A percentile compares a stretch with the other conserved stretches of the same genome.
phyloP scores from a whole-genome alignment of 768 basidiomycete genomes.

The Lentinus tigrinus region DNA sequence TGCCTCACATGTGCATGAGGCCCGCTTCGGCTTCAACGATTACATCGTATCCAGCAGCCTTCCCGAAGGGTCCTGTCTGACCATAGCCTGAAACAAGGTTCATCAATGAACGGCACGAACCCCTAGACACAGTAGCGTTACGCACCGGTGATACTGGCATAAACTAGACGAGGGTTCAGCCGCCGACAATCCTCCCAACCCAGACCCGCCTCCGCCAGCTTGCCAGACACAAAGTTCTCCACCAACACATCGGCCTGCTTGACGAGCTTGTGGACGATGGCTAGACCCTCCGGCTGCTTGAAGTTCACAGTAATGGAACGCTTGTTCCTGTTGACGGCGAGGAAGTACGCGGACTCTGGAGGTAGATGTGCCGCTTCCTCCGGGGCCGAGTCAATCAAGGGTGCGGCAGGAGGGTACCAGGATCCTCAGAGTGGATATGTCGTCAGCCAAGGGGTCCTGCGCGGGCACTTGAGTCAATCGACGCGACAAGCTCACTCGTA shows the following conservation, averaged over 20 bases:
- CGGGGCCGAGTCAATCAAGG: slow-evolving; percentile 42
- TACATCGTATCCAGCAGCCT: slow-evolving; percentile 87
- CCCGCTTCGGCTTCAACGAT: slow-evolving; percentile 80
- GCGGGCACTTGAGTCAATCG: slow-evolving; percentile 8
- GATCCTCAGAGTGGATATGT: slow-evolving; percentile 42
- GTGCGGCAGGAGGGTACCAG: slow-evolving; percentile 59
- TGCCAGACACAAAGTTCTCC: slow-evolving; percentile 86
- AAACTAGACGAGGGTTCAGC: slow-evolving; percentile 80
- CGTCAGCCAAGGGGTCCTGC: slow-evolving; percentile 13
- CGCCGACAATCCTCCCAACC: slow-evolving; percentile 80
- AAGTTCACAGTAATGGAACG: slow-evolving; percentile 88
- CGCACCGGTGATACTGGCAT: slow-evolving; percentile 85
- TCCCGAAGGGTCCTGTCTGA: slow-evolving; percentile 86
- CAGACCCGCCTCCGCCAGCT: slow-evolving; percentile 80
- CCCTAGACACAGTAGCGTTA: slow-evolving; percentile 15
- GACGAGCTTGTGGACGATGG: slow-evolving; percentile 71
- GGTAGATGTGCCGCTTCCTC: slow-evolving; percentile 63
- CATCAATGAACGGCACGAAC: neutral
- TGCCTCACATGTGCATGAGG: slow-evolving; percentile 83
- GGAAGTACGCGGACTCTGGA: slow-evolving; percentile 91
- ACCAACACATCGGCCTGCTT: slow-evolving; percentile 80
- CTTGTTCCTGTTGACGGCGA: slow-evolving; percentile 87
- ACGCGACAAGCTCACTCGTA: slow-evolving; percentile 55
- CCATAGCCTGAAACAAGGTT: slow-evolving; percentile 55
- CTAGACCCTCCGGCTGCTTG: slow-evolving; percentile 73